A percentile compares a stretch with the other conserved stretches of the same genome.
phyloP scores from a whole-genome alignment of 306 rosid species.

The Sechiopsis laciniata region DNA sequence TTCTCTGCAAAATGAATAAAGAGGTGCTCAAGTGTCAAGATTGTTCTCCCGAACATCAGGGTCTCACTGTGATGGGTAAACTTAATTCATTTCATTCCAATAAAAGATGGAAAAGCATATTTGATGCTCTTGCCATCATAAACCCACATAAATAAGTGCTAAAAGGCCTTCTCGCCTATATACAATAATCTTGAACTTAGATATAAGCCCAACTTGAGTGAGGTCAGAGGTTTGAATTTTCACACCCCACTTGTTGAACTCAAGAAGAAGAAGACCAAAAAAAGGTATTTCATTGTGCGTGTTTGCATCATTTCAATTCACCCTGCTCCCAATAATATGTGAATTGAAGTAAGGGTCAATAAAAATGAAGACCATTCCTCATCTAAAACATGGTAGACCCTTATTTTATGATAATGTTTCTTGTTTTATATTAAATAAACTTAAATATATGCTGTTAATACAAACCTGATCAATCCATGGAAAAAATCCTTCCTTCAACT shows the following conservation, averaged over 20 bases:
- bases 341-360: neutral
- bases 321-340: neutral
- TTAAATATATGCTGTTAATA: slow-evolving; percentile 9
- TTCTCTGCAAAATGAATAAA: neutral
- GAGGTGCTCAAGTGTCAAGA: slow-evolving; percentile 4
- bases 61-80: neutral
- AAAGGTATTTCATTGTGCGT: neutral
- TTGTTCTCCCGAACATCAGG: neutral
- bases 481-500: slow-evolving; percentile 94
- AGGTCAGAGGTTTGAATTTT: neutral
- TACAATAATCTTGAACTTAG: neutral
- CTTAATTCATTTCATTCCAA: neutral
- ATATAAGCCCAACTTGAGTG: neutral
- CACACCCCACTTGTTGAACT: neutral
- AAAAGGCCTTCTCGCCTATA: neutral
- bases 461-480: slow-evolving; percentile 99
- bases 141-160: neutral
- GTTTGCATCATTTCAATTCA: neutral
- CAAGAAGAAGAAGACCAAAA: no score
- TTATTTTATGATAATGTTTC: neutral
- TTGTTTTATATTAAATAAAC: neutral
- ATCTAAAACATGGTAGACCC: neutral
- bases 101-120: slow-evolving; percentile 8
- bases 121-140: neutral
- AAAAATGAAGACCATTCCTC: neutral